A percentile compares a stretch with the other conserved stretches of the same genome.
phyloP scores from a whole-genome alignment of 345 rosid genomes.

The Schrenkiella parvula region DNA sequence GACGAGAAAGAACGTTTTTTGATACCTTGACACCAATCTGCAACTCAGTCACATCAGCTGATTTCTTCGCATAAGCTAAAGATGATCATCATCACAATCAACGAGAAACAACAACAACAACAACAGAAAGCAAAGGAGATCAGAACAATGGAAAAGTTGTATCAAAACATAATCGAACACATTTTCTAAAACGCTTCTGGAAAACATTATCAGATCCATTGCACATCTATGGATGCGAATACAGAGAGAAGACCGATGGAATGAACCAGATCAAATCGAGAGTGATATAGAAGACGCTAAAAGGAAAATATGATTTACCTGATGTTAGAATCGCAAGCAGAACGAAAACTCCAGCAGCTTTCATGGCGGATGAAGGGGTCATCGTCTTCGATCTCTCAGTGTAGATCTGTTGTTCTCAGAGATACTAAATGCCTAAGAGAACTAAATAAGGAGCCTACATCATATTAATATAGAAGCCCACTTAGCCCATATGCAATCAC shows the following conservation, averaged over 20 bases:
- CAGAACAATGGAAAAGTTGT: neutral
- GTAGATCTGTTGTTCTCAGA: constrained; percentile 1
- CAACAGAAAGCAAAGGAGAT: neutral
- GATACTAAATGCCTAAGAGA: neutral
- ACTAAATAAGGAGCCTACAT: neutral
- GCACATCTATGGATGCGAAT: too few species aligned
- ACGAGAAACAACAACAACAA: neutral
- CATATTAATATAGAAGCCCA: neutral
- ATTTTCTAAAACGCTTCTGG: neutral
- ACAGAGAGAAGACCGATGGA: neutral
- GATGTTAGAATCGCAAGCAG: constrained; percentile 31
- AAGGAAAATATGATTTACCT: constrained; percentile 17
- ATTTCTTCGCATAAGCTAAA: constrained; percentile 61
- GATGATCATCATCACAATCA: constrained; percentile 4
- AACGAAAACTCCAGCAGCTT: constrained; percentile 30
- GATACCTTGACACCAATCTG: constrained; percentile 94
- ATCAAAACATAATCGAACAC: neutral
- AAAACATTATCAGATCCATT: neutral
- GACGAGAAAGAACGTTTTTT: neutral
- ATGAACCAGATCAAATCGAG: neutral
- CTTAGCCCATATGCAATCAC: neutral
- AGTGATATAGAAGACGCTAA: neutral
- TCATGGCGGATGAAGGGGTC: constrained; percentile 32
- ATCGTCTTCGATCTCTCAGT: constrained; percentile 25
- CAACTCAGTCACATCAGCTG: constrained; percentile 71